Evolutionary conservation across 495 filamentous ascomycete species (phyloP).

Genomic region (Aspergillus wentii): DNA sequence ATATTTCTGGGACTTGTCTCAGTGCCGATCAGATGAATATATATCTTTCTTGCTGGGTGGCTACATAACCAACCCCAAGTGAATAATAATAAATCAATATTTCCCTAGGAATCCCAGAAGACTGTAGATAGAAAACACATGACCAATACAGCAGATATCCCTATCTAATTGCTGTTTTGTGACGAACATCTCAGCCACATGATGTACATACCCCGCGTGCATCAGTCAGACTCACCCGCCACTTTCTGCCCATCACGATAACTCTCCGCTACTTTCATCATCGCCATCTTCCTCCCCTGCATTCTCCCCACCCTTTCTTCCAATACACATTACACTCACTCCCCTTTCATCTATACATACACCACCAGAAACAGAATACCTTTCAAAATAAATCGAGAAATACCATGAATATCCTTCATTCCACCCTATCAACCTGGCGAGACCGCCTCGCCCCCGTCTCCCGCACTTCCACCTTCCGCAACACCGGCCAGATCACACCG

Average conservation of each 20-base stretch:
- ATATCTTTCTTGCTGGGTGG: too few relatives aligned
- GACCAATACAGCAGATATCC: too few relatives aligned
- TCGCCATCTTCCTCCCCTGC: background rate
- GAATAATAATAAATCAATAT: too few relatives aligned
- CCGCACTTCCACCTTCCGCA: conserved; percentile 88
- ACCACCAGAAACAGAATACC: background rate
- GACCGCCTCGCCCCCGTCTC: conserved; percentile 85
- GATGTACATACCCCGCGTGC: conserved; percentile 16
- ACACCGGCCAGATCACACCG: conserved; percentile 90
- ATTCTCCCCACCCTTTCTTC: background rate
- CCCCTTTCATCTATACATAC: background rate
- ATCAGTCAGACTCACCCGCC: conserved; percentile 10
- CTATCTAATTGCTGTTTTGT: too few relatives aligned
- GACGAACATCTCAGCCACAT: conserved; percentile 16
- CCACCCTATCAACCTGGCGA: conserved; percentile 76
- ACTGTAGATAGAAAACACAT: too few relatives aligned
- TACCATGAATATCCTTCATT: conserved; percentile 64
- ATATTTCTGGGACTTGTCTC: too few relatives aligned
- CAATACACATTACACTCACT: background rate
- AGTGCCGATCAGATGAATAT: too few relatives aligned
- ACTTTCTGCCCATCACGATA: conserved; percentile 6
- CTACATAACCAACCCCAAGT: too few relatives aligned
- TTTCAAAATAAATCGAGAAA: conserved; percentile 1
- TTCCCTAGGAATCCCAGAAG: too few relatives aligned
- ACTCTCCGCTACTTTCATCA: background rate